A percentile compares a stretch with the other conserved stretches of the same genome.
Conservation (phyloP, 1,139 yeast species). For the Nakaseomyces nivariensis region DNA sequence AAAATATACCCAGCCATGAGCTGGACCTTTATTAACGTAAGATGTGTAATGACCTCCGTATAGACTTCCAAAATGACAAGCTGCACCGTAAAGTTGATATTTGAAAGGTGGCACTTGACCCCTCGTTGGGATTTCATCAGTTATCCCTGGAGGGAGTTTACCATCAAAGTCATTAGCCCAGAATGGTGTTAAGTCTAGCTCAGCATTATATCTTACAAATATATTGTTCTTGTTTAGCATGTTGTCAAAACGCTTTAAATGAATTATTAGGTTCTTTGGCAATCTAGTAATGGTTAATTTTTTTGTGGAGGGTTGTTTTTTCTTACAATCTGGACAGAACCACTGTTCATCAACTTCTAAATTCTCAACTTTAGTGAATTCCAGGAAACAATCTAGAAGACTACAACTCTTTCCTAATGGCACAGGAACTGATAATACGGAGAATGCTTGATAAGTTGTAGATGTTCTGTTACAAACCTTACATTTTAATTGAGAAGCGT, state of each 20-base stretch:
- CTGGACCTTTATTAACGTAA: slow-evolving; percentile 55
- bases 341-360: slow-evolving; percentile 80
- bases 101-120: slow-evolving; percentile 75
- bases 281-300: slow-evolving; percentile 59
- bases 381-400: slow-evolving; percentile 57
- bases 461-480: slow-evolving; percentile 68
- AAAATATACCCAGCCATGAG: slow-evolving; percentile 32
- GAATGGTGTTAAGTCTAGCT: slow-evolving; percentile 60
- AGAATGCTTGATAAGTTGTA: slow-evolving; percentile 78
- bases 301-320: slow-evolving; percentile 56
- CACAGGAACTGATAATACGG: slow-evolving; percentile 66
- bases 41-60: slow-evolving; percentile 92
- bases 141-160: slow-evolving; percentile 32
- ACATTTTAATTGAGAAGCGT: slow-evolving; percentile 70
- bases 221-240: slow-evolving; percentile 29
- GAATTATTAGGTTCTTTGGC: slow-evolving; percentile 64
- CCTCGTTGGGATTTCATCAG: slow-evolving; percentile 45
- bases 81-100: slow-evolving; percentile 73
- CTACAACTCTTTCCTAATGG: slow-evolving; percentile 32
- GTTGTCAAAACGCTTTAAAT: slow-evolving; percentile 66
- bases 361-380: slow-evolving; percentile 56
- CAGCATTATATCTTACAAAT: slow-evolving; percentile 35
- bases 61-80: slow-evolving; percentile 76
- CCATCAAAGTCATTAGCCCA: slow-evolving; percentile 52
- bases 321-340: slow-evolving; percentile 78